Evolutionary conservation across 75 land plant genomes (phyloP), one percentile per base, ranked within the genome.

Genomic region (Selaginella moellendorffii): DNA sequence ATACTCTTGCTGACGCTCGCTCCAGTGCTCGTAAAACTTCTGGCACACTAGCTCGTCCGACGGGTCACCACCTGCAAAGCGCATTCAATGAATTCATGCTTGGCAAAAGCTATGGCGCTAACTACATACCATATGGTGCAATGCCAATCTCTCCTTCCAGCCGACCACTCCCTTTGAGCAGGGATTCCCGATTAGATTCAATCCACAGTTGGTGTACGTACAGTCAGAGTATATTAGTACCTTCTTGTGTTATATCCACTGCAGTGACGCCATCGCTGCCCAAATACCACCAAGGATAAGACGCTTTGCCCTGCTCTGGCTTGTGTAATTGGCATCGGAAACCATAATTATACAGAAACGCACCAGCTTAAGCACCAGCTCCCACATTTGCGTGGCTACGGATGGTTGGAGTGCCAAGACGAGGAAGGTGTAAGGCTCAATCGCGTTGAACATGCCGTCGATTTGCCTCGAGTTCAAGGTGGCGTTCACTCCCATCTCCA

Each of bases 261-360:
- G 76, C 70, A 63, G 76, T 74, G 30, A 63, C 71, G 29, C 76
- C 76, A 68, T 74, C 76, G 14, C 71, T 63, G 30, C 76, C 76
- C 26, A 74, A 69, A 36, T 74, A 74, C 76, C 76, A 74, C 64
- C 63, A 63, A n/a, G 76, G 76, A 23, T 21, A 74, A 17, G 24
- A 28, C 26, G 63, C 56, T 64, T 65, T 68, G 18, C 64, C 67
- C 76, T 74, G 75, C 30, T 28, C 26, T 46, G 20, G 14, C 28
- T 29, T 20, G 53, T 23, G 68, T 64, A 28, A 63, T 17, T 63
- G 21, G 20, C 10, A 63, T 36, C 46, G 5, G 46, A 36, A 36
- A 36, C 46, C 14, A 9, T 18, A 21, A 30, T n/a, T 27, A 64
- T 17, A 28, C 2, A 18, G 29, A 30, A n/a, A 12, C 10, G 17